Evolutionary conservation across 2,329 filamentous ascomycete genomes (phyloP).

Genomic region (Beauveria asiatica): DNA sequence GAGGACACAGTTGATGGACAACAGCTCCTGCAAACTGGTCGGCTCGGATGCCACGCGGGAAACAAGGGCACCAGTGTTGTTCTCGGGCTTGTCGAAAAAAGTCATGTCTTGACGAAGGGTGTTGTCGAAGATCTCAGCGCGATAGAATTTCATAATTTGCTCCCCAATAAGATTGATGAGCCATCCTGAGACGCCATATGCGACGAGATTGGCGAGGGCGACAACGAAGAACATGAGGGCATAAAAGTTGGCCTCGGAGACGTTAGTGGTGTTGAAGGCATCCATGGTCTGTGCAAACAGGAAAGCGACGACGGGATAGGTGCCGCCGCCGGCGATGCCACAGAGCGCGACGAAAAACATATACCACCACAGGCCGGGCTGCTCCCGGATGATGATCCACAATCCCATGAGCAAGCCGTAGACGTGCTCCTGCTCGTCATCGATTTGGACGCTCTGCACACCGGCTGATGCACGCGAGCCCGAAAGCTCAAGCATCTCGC

Average conservation of each 20-base stretch:
- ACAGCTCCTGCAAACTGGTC: conserved; percentile 40
- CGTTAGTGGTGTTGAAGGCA: conserved; percentile 26
- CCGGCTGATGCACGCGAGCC: conserved; percentile 17
- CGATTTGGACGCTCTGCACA: conserved; percentile 8
- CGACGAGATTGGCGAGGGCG: conserved; percentile 36
- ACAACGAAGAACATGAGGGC: conserved; percentile 49
- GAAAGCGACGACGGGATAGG: conserved; percentile 32
- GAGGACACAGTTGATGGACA: conserved; percentile 39
- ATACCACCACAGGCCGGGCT: conserved; percentile 19
- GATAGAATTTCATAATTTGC: conserved; percentile 27
- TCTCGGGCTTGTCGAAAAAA: conserved; percentile 32
- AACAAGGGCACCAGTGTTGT: conserved; percentile 31
- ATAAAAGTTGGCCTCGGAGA: conserved; percentile 39
- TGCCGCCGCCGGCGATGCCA: conserved; percentile 23
- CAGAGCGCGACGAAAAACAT: conserved; percentile 16
- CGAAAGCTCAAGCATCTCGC: conserved; percentile 11
- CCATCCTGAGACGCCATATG: conserved; percentile 33
- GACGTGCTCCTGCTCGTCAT: conserved; percentile 7
- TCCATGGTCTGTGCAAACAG: conserved; percentile 32
- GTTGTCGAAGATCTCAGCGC: conserved; percentile 37
- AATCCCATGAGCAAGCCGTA: conserved; percentile 23
- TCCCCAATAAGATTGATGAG: conserved; percentile 28
- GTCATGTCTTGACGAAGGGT: conserved; percentile 47
- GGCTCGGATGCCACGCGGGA: conserved; percentile 30
- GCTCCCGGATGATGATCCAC: conserved; percentile 23